Evolutionary conservation across 2,329 filamentous ascomycete genomes (phyloP), one percentile per base, ranked within the genome.

Genomic region (Ascochyta rabiei): DNA sequence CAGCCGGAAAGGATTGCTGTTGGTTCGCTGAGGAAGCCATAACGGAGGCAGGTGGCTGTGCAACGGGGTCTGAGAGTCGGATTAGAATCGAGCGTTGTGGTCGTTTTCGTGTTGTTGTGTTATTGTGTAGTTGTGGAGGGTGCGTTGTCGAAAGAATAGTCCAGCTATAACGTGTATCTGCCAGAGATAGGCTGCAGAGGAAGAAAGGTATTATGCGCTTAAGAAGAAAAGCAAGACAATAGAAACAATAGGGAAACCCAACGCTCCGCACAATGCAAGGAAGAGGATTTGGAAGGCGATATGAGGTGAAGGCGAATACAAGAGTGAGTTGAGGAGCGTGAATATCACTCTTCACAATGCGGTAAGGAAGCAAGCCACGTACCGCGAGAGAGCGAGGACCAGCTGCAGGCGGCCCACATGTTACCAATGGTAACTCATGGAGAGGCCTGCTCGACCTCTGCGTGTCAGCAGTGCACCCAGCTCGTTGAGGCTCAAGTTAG

Each of bases 1-100:
- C 78, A 77, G 79, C 77, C 74, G 80, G 77, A 75, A 82, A 81
- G 76, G 74, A 69, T 74, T 80, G 78, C 79, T 80, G 80, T 79
- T 79, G 80, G 74, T 79, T 79, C 75, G 76, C 75, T 75, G 79
- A 73, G 74, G 77, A 77, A 76, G 77, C 75, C 78, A 81, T 81
- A 49, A 45, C 61, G 63, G 68, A 66, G 41, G 46, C 53, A 61
- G 56, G 61, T 68, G 58, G 56, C 54, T 64, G 60, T 55, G 66
- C 69, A 69, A 60, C 66, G 60, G 58, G 68, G 71, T 71, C 69
- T 74, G 57, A 40, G 40, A 38, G 48, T 40, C 35, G 66, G 63
- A 71, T 74, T 73, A 76, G 73, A 65, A 47, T 52, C 35, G 48
- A 48, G 38, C n/a, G 33, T 54, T 34, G 48, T 41, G 34, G 38